phyloP scores from a whole-genome alignment of 805 yeast genomes.

The Kluyveromyces aestuarii region DNA sequence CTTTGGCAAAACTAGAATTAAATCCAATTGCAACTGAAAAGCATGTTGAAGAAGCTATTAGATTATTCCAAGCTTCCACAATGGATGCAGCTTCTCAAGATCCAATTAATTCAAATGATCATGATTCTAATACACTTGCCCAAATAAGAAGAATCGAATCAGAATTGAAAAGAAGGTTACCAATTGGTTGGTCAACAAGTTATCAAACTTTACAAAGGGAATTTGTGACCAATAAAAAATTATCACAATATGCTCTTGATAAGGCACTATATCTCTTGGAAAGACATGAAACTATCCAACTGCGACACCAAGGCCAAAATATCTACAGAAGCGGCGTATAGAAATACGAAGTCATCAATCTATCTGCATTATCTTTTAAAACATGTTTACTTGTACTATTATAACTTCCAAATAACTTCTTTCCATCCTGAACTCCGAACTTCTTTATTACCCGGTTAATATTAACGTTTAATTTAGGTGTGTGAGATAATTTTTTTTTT shows the following conservation, averaged over 20 bases:
- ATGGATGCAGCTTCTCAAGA: slow-evolving; percentile 76
- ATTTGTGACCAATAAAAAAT: slow-evolving; percentile 59
- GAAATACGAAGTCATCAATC: not conserved
- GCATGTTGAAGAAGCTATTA: slow-evolving; percentile 92
- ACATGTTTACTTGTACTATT: too few relatives aligned
- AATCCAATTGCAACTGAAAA: slow-evolving; percentile 76
- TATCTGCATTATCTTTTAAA: too few relatives aligned
- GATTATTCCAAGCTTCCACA: slow-evolving; percentile 92
- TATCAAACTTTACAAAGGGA: slow-evolving; percentile 76
- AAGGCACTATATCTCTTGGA: slow-evolving; percentile 75
- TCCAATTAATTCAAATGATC: slow-evolving; percentile 43
- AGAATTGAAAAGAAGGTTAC: slow-evolving; percentile 81
- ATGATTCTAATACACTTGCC: slow-evolving; percentile 47
- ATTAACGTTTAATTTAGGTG: too few relatives aligned
- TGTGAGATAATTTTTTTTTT: too few relatives aligned
- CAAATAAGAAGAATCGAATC: slow-evolving; percentile 76
- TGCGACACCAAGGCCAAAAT: slow-evolving; percentile 79
- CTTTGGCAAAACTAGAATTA: slow-evolving; percentile 78
- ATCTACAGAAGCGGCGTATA: slow-evolving; percentile 67
- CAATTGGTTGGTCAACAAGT: slow-evolving; percentile 94
- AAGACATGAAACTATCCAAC: slow-evolving; percentile 77
- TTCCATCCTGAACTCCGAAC: too few relatives aligned
- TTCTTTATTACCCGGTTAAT: too few relatives aligned
- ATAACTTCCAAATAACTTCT: too few relatives aligned
- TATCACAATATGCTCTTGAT: slow-evolving; percentile 65